Evolutionary conservation across 2,329 filamentous ascomycete genomes (phyloP).

Genomic region (Neonectria faginata): DNA sequence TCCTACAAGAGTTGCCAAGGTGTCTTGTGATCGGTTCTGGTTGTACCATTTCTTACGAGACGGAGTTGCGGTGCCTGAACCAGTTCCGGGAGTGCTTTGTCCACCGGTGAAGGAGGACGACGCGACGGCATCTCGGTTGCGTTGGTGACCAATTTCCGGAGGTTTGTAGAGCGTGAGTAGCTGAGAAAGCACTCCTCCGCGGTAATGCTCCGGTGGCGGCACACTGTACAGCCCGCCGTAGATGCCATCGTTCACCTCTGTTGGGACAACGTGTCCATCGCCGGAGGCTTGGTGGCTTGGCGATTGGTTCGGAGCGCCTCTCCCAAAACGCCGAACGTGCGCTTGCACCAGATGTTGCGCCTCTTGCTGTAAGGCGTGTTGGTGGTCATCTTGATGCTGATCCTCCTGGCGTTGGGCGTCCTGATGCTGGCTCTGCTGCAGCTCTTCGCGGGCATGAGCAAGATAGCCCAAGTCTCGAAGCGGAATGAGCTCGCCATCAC

Average conservation of each 20-base stretch:
- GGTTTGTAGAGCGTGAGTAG: conserved; percentile 60
- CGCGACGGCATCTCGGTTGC: conserved; percentile 28
- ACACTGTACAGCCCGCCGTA: conserved; percentile 57
- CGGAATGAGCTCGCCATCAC: conserved; percentile 48
- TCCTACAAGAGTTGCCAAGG: conserved; percentile 59
- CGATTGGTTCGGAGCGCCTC: conserved; percentile 14
- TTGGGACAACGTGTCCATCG: conserved; percentile 40
- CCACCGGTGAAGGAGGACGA: conserved; percentile 46
- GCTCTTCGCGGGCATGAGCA: conserved; percentile 1
- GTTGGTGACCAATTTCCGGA: conserved; percentile 35
- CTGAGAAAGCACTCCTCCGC: conserved; percentile 59
- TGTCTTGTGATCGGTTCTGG: conserved; percentile 60
- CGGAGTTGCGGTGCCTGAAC: conserved; percentile 56
- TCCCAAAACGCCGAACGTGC: conserved; percentile 51
- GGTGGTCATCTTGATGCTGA: conserved; percentile 49
- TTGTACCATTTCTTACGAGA: conserved; percentile 62
- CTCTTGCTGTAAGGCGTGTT: conserved; percentile 44
- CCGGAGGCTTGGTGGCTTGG: conserved; percentile 28
- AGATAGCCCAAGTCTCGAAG: conserved; percentile 48
- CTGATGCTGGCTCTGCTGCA: conserved; percentile 1
- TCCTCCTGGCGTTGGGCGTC: conserved; percentile 31
- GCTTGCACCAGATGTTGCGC: conserved; percentile 52
- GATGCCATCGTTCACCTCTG: conserved; percentile 53
- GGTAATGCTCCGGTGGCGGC: conserved; percentile 56
- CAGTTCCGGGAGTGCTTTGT: conserved; percentile 50